phyloP scores from a whole-genome alignment of 2,329 filamentous ascomycete species.

The Torrubiella hemipterigena region DNA sequence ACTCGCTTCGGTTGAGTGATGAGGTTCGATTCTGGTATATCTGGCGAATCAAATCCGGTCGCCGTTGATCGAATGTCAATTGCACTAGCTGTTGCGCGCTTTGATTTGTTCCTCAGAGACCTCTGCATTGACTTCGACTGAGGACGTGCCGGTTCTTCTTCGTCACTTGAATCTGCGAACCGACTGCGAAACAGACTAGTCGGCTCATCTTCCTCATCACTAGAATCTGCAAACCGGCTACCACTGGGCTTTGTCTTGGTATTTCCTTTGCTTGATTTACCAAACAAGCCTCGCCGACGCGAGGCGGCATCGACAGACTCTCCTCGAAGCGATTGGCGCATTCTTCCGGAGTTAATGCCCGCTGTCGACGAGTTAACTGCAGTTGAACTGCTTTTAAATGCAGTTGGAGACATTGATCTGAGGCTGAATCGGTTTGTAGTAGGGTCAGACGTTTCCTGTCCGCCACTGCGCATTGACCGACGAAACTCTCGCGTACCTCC shows the following conservation, averaged over 20 bases:
- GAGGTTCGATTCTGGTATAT: conserved; percentile 41
- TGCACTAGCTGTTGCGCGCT: conserved; percentile 8
- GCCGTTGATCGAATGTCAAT: conserved; percentile 16
- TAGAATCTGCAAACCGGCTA: conserved; percentile 49
- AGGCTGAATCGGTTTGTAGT: conserved; percentile 53
- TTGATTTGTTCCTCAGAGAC: conserved; percentile 11
- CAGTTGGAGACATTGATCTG: conserved; percentile 57
- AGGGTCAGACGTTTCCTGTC: conserved; percentile 9
- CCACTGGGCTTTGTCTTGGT: conserved; percentile 25
- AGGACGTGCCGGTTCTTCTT: conserved; percentile 25
- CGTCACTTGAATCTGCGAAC: conserved; percentile 63
- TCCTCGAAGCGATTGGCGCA: conserved; percentile 33
- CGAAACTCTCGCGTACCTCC: conserved; percentile 50
- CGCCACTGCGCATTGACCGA: conserved; percentile 52
- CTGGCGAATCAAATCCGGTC: conserved; percentile 48
- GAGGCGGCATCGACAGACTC: conserved; percentile 22
- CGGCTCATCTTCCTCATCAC: conserved; percentile 42
- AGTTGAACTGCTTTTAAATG: conserved; percentile 31
- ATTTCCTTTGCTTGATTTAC: conserved; percentile 23
- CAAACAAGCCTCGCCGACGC: conserved; percentile 29
- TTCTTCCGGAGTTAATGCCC: conserved; percentile 16
- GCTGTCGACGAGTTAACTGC: conserved; percentile 21
- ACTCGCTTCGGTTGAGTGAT: conserved; percentile 14
- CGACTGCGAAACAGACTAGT: conserved; percentile 37
- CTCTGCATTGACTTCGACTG: conserved; percentile 10